Evolutionary conservation across 495 filamentous ascomycete genomes (phyloP), one percentile per base, ranked within the genome.

Genomic region (Pyronema omphalodes): DNA sequence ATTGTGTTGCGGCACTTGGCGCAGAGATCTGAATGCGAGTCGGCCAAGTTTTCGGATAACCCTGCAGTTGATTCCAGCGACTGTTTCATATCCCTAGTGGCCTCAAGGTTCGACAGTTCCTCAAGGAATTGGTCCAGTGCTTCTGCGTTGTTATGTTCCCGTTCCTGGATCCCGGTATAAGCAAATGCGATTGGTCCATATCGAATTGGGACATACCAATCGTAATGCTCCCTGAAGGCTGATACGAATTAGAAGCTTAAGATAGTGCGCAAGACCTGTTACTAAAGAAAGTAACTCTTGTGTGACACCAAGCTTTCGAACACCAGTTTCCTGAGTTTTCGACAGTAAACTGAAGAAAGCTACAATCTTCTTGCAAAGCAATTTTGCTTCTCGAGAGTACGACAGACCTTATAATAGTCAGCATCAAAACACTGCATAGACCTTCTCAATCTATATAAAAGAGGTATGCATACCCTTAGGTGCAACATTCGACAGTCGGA

Each of bases 281-380:
- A 99, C 93, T 11, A 99, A 74, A 9, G 87, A 89, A 11, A 99
- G 72, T 18, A 99, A 74, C 64, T 96, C 93, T 68, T 99, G 93
- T 11, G 93, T 99, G 35, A 99, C 93, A 39, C 93, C 93, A 9
- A 95, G 76, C 64, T 94, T 81, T 43, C 84, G 73, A 37, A 86
- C 79, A 7, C 86, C 86, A 11, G 81, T 86, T 58, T 94, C 87
- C 67, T 95, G 88, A 1, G 86, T 89, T 62, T 93, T 93, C 2
- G 89, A 88, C 4, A 99, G 72, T 34, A 99, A 70, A 9, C 84
- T 82, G 67, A 99, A 99, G 72, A 99, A 99, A 14, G 91, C 84
- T 23, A 99, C 91, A 51, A 99, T 93, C 69, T 99, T 99, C 68
- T 99, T 99, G 73, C 93, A 99, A 9, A 99, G 79, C 34, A 99